Evolutionary conservation across 371 early-diverging fungal genomes (phyloP).

Genomic region (Actinomucor elegans): DNA sequence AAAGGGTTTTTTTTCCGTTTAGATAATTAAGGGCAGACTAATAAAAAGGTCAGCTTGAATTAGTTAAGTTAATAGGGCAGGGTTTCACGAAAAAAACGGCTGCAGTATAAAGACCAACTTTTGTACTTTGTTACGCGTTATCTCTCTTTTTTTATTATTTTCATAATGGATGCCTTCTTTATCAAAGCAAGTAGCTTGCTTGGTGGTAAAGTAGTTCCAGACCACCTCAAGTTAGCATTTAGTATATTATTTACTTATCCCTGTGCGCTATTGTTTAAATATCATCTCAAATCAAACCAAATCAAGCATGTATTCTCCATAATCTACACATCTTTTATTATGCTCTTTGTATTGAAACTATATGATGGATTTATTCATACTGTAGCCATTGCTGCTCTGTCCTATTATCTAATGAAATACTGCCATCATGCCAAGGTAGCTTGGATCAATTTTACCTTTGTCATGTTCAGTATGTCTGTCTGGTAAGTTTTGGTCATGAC

Average conservation of each 20-base stretch:
- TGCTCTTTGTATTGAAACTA: slow-evolving; percentile 59
- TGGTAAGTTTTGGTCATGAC: slow-evolving; percentile 43
- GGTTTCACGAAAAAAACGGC: too few relatives aligned
- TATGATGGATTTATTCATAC: slow-evolving; percentile 67
- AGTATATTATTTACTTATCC: slow-evolving; percentile 58
- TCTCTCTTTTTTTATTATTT: not conserved
- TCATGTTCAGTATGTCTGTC: slow-evolving; percentile 77
- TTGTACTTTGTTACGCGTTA: too few relatives aligned
- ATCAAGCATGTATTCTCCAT: slow-evolving; percentile 78
- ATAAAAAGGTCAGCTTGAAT: too few relatives aligned
- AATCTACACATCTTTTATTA: slow-evolving; percentile 56
- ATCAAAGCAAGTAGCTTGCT: slow-evolving; percentile 12
- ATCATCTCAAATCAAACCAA: slow-evolving; percentile 37
- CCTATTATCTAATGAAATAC: slow-evolving; percentile 55
- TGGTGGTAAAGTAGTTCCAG: slow-evolving; percentile 36
- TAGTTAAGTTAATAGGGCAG: too few relatives aligned
- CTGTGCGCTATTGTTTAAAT: slow-evolving; percentile 54
- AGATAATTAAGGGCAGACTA: too few relatives aligned
- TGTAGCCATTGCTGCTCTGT: slow-evolving; percentile 50
- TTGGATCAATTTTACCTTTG: slow-evolving; percentile 64
- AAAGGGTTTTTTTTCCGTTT: not conserved
- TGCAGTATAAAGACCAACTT: too few relatives aligned
- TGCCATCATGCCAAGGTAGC: slow-evolving; percentile 51
- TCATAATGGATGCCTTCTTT: slow-evolving; percentile 26
- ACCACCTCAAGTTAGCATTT: slow-evolving; percentile 58